These are phyloP conservation scores for Lodderomyces jiufengensis DNA, from an alignment of 1,139 yeast species.

Conservation along the genomic window DNA sequence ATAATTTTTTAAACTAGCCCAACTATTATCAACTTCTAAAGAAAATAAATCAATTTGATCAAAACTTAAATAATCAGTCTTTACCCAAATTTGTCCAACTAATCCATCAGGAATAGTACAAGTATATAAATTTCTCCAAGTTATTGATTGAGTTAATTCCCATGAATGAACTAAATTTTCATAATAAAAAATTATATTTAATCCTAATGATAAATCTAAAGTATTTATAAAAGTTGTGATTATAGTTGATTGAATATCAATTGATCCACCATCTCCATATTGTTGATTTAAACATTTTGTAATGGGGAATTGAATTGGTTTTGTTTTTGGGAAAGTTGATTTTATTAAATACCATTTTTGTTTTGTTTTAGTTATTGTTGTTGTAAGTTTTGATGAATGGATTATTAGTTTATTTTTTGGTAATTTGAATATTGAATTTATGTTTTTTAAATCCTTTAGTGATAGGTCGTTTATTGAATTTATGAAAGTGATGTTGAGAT, in stretches of 20 bases:
- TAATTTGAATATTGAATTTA: slow-evolving; percentile 6
- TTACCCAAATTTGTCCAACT: slow-evolving; percentile 13
- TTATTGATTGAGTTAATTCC: slow-evolving; percentile 10
- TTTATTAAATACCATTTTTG: too few relatives aligned
- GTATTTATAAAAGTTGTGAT: slow-evolving; percentile 8
- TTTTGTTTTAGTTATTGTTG: not conserved
- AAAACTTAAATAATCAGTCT: slow-evolving; percentile 5
- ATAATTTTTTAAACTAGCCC: too few relatives aligned
- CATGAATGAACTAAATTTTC: slow-evolving; percentile 8
- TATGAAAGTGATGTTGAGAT: not conserved
- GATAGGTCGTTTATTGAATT: not conserved
- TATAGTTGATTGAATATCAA: slow-evolving; percentile 9
- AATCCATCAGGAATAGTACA: slow-evolving; percentile 12
- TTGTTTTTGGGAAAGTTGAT: not conserved
- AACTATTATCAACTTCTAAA: slow-evolving; percentile 4
- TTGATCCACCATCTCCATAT: slow-evolving; percentile 13
- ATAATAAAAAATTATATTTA: slow-evolving; percentile 11
- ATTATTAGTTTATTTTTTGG: slow-evolving; percentile 6
- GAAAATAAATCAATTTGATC: slow-evolving; percentile 1
- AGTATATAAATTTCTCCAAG: slow-evolving; percentile 10
- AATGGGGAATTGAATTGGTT: slow-evolving; percentile 9
- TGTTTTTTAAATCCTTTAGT: not conserved
- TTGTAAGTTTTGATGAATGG: slow-evolving; percentile 3
- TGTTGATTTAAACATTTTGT: slow-evolving; percentile 13
- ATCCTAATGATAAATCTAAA: slow-evolving; percentile 9